phyloP scores from a whole-genome alignment of 2,329 filamentous ascomycete genomes.

The Ophiocordyceps australis region DNA sequence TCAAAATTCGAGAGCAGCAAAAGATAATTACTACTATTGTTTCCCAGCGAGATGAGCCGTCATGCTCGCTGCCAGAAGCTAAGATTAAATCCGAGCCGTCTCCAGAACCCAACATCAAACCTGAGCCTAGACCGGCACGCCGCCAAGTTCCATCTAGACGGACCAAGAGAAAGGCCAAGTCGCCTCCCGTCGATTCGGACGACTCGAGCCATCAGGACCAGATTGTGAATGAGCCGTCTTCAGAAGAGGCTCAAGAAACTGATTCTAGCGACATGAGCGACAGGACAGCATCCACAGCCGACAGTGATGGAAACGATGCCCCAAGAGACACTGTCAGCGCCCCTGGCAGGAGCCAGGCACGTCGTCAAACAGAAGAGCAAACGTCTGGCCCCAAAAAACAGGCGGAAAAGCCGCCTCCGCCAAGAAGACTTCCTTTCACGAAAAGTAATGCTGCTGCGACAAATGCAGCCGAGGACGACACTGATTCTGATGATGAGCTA shows the following conservation, averaged over 20 bases:
- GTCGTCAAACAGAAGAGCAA: too few relatives aligned
- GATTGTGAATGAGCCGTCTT: conserved; percentile 29
- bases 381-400: conserved; percentile 5
- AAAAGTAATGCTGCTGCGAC: conserved; percentile 13
- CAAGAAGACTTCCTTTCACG: conserved; percentile 25
- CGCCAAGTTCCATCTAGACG: conserved; percentile 18
- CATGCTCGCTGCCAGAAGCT: conserved; percentile 9
- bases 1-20: conserved; percentile 60
- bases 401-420: conserved; percentile 14
- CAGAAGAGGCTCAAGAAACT: conserved; percentile 16
- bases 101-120: too few relatives aligned
- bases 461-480: conserved; percentile 20
- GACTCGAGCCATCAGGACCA: conserved; percentile 24
- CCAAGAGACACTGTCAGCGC: conserved; percentile 4
- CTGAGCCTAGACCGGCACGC: conserved; percentile 9
- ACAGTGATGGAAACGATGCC: conserved; percentile 20
- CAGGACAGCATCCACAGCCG: conserved; percentile 20
- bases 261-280: conserved; percentile 22
- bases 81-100: too few relatives aligned
- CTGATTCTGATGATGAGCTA: conserved; percentile 37
- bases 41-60: conserved; percentile 8
- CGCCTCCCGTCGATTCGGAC: conserved; percentile 23
- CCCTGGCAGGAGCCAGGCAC: too few relatives aligned
- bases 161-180: conserved; percentile 28
- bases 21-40: conserved; percentile 32